phyloP scores from a whole-genome alignment of 1,284 basidiomycete species.

The Ganoderma leucocontextum region DNA sequence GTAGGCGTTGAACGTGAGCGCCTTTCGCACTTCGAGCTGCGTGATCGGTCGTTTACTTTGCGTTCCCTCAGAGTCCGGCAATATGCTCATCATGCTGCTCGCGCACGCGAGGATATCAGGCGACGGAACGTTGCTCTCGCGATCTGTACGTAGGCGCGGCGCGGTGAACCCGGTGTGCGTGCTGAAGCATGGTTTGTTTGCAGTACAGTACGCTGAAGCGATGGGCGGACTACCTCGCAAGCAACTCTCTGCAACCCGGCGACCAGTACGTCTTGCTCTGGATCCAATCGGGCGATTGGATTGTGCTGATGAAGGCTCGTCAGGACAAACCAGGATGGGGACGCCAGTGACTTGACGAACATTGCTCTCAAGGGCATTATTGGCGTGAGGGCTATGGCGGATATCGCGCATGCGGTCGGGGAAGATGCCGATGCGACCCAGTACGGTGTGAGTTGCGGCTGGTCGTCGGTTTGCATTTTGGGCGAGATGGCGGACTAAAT shows the following conservation, averaged over 20 bases:
- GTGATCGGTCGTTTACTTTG: not conserved
- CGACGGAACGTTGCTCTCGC: constrained; percentile 58
- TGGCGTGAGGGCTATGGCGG: constrained; percentile 72
- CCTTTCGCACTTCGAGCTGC: not conserved
- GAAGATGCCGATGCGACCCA: constrained; percentile 53
- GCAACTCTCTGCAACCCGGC: constrained; percentile 61
- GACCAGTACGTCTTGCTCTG: constrained; percentile 50
- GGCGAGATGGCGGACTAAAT: not conserved
- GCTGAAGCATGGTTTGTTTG: constrained; percentile 2
- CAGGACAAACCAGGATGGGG: constrained; percentile 64
- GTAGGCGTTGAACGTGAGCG: constrained; percentile 26
- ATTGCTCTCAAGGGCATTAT: constrained; percentile 79
- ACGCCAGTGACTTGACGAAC: constrained; percentile 67
- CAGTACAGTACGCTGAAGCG: constrained; percentile 65
- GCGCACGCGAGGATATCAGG: constrained; percentile 69
- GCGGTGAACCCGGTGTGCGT: not conserved
- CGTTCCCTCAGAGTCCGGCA: constrained; percentile 61
- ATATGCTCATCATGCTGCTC: constrained; percentile 77
- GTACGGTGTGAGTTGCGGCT: constrained; percentile 51
- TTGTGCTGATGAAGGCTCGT: not conserved
- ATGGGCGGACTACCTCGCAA: constrained; percentile 74
- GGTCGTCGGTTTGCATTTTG: not conserved
- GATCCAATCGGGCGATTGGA: not conserved
- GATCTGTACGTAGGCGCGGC: constrained; percentile 51
- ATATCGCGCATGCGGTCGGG: constrained; percentile 61